These are phyloP conservation scores for Apiospora rasikravindrae DNA, from an alignment of 2,329 filamentous ascomycete species.

Conservation along the genomic window DNA sequence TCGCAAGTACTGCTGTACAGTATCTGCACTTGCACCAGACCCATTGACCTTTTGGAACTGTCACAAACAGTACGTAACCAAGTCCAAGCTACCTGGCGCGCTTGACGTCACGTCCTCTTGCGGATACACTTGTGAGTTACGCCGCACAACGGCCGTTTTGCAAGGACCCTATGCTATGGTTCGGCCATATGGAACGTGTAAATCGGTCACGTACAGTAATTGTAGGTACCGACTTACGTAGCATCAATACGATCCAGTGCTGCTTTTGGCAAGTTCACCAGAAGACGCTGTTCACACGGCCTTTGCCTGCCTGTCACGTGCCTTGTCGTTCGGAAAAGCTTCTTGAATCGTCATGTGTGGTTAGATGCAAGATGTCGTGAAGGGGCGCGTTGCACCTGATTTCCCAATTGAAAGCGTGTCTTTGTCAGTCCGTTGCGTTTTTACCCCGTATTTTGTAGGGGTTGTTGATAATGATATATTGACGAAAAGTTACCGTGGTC, in stretches of 20 bases:
- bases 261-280: not conserved
- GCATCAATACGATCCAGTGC: not conserved
- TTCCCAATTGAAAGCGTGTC: not conserved
- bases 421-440: not conserved
- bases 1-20: not conserved
- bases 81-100: not conserved
- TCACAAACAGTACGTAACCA: not conserved
- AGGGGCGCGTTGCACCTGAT: not conserved
- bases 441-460: not conserved
- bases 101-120: slow-evolving; percentile 8
- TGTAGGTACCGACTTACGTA: not conserved
- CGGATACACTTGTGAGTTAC: slow-evolving; percentile 1
- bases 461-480: not conserved
- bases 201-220: not conserved
- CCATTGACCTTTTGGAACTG: not conserved
- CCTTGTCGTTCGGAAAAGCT: not conserved
- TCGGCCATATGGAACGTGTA: not conserved
- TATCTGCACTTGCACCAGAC: no score
- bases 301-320: not conserved
- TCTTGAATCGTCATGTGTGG: slow-evolving; percentile 12
- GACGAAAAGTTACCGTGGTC: not conserved
- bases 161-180: not conserved
- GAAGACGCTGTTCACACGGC: not conserved
- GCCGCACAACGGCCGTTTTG: slow-evolving; percentile 14
- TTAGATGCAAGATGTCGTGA: not conserved